phyloP scores from a whole-genome alignment of 257 asterid genomes.

The Solanum boliviense region DNA sequence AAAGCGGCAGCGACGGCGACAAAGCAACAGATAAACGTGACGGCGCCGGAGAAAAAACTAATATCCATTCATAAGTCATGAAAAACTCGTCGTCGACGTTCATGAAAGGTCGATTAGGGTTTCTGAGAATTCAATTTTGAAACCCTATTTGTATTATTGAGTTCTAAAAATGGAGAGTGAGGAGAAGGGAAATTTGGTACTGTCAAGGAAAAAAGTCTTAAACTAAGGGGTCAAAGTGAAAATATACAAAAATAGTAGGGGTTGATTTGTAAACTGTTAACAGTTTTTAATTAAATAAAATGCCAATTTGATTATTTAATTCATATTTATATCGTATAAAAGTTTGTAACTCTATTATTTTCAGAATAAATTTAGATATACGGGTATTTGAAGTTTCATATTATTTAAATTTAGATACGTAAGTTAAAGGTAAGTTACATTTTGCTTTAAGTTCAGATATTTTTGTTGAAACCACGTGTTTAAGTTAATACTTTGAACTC shows the following conservation, averaged over 20 bases:
- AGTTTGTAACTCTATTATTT: not conserved
- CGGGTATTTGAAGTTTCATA: not conserved
- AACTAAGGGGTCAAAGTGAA: not conserved
- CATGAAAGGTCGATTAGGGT: constrained; percentile 16
- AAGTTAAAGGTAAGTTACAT: not conserved
- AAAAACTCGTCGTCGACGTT: constrained; percentile 21
- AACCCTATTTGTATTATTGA: not conserved
- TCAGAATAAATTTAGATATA: too few relatives aligned
- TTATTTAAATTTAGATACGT: too few relatives aligned
- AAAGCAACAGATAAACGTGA: constrained; percentile 39
- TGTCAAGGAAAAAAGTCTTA: not conserved
- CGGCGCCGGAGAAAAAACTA: constrained; percentile 16
- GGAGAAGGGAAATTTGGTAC: not conserved
- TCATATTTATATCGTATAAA: not conserved
- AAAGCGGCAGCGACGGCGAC: constrained; percentile 29
- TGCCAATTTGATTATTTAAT: not conserved
- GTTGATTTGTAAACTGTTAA: not conserved
- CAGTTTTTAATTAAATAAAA: not conserved
- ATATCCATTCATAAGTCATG: constrained; percentile 62
- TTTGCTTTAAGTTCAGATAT: too few relatives aligned
- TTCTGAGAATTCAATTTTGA: not conserved
- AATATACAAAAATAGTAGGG: not conserved
- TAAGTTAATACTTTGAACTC: too few relatives aligned
- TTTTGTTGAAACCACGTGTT: not conserved
- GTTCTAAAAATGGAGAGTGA: not conserved